Evolutionary conservation across 345 rosid genomes (phyloP).

Genomic region (Eucalyptus tenuipes): DNA sequence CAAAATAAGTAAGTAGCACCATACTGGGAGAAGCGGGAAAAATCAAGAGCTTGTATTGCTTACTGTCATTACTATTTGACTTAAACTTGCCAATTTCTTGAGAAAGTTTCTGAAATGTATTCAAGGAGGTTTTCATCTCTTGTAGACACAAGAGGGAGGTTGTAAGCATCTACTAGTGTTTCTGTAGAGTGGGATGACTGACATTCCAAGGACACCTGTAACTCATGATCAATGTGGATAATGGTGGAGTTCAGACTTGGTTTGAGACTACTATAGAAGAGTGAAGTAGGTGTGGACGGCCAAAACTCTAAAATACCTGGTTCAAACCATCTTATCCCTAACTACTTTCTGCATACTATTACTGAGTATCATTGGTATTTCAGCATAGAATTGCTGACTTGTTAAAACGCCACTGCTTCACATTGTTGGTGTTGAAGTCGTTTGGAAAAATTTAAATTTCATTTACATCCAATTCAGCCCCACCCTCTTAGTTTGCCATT

Average conservation of each 20-base stretch:
- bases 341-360: background rate
- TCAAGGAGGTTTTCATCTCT: background rate
- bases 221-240: background rate
- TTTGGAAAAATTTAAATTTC: background rate
- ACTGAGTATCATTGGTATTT: background rate
- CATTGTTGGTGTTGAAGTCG: background rate
- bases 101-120: background rate
- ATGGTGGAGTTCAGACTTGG: background rate
- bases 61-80: background rate
- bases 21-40: background rate
- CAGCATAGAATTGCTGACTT: background rate
- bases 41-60: background rate
- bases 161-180: background rate
- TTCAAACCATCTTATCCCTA: background rate
- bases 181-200: background rate
- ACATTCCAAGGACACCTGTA: background rate
- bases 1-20: background rate
- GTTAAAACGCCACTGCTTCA: background rate
- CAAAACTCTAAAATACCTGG: background rate
- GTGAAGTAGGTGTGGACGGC: background rate
- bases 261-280: background rate
- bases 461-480: background rate
- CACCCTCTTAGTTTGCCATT: background rate
- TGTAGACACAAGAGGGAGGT: background rate
- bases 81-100: background rate